Base-by-base conservation (phyloP, 495 filamentous ascomycete genomes). In the Massariosphaeria phaeospora region DNA sequence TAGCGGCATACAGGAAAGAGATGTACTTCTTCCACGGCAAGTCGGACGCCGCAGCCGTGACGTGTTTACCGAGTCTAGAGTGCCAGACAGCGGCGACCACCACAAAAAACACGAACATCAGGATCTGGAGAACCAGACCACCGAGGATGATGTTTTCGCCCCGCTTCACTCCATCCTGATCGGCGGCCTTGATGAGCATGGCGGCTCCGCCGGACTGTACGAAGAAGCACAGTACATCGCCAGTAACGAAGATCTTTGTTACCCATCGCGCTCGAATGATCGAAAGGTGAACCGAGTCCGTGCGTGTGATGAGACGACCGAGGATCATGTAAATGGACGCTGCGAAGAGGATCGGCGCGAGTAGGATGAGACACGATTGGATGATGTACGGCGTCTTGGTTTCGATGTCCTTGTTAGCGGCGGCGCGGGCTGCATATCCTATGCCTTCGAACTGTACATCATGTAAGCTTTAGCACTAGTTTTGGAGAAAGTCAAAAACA, bases 311-410 rank as follows among this genome's bases (percentile, higher is more conserved):
- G 45, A 71, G 55, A 1, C 67, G 64, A 6, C 69, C 67, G 33
- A 68, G 66, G 24, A 55, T 57, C 69, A 71, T 71, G 57, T 71
- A 71, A 27, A 71, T 67, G 12, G 69, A 62, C 9, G 67, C 67
- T 52, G 67, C 61, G 52, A 61, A 64, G 48, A 64, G 52, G 11
- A 65, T 65, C 1, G 66, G 67, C 0, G 64, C 64, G 21, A 71
- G 54, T 17, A 71, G 52, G 39, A 70, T 66, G 39, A 64, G 57
- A 20, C 66, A 27, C 9, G 52, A 59, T 55, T 71, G 69, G 30
- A 58, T 38, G 48, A 68, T 65, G 58, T 69, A 71, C 8, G 67
- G 56, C 7, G 27, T 52, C 13, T 61, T 51, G 36, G 45, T 46
- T 2, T 42, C 25, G 3, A 46, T 56, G 52, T 61, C 30, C 17